These are phyloP conservation scores for Cytospora leucostoma DNA, from an alignment of 2,329 filamentous ascomycete genomes.

Conservation along the genomic window DNA sequence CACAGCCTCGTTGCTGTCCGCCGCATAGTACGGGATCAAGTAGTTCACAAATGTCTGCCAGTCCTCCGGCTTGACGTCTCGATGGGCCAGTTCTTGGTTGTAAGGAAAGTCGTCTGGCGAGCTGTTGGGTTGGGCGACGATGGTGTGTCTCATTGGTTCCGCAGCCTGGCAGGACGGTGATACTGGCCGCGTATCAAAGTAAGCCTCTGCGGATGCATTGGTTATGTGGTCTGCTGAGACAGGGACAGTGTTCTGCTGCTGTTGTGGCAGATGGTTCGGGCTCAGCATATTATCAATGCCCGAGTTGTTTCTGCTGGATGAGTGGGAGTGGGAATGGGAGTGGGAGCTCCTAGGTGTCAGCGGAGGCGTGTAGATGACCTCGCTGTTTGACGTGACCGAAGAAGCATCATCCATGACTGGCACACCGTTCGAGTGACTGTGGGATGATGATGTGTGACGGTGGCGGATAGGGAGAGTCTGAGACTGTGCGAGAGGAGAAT, in stretches of 20 bases:
- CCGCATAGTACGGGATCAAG: conserved; percentile 52
- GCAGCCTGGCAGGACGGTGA: neutral
- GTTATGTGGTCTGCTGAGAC: conserved; percentile 32
- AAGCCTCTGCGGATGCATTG: conserved; percentile 42
- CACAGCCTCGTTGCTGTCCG: conserved; percentile 47
- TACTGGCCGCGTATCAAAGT: conserved; percentile 49
- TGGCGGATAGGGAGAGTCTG: conserved; percentile 33
- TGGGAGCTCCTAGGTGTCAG: conserved; percentile 45
- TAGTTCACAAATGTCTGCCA: conserved; percentile 63
- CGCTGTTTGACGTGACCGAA: conserved; percentile 44
- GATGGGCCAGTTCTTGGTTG: conserved; percentile 39
- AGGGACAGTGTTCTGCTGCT: conserved; percentile 34
- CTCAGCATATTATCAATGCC: conserved; percentile 13
- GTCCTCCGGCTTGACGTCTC: conserved; percentile 53
- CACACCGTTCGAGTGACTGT: conserved; percentile 38
- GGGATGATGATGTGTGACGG: conserved; percentile 31
- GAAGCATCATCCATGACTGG: conserved; percentile 39
- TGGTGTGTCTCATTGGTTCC: conserved; percentile 35
- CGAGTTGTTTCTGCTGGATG: neutral
- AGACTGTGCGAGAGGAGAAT: conserved; percentile 27
- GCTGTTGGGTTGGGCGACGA: conserved; percentile 41
- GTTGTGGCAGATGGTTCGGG: conserved; percentile 8
- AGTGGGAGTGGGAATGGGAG: conserved; percentile 24
- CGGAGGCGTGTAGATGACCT: conserved; percentile 54
- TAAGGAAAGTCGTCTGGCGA: conserved; percentile 49